Base-by-base conservation (phyloP, 179 eudicot species). In the Pouteria campechiana region DNA sequence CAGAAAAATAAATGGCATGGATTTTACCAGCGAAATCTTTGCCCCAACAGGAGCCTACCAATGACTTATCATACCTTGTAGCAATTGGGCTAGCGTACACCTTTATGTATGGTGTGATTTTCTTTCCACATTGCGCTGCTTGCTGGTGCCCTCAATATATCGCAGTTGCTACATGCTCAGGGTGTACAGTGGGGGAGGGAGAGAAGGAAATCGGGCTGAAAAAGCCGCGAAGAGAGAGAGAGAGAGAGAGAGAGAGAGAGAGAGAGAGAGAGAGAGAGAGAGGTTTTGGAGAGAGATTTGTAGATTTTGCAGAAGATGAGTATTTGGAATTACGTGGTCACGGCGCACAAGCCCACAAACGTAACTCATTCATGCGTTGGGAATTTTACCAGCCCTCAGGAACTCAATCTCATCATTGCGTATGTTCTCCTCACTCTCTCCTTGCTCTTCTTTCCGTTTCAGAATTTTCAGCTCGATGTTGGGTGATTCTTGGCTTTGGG, bases 311-410 rank as follows among this genome's bases (percentile, higher is more conserved):
- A 30, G 48, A 61, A 55, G 61, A 85, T 85, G 98, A 90, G 95
- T 40, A 28, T 73, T 32, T 90, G 89, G 89, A 90, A 90, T 61
- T 90, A 90, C 44, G 98, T 74, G 1, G 98, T 85, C 31, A 90
- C 95, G 32, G 95, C 95, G 53, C 98, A 89, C 71, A 85, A 90
- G 69, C 98, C 98, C 6, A 90, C 98, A 22, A 90, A 85, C 44
- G 98, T 81, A 9, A 90, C 98, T 1, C 95, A 90, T 57, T 90
- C 98, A 0, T 85, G 95, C 49, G 95, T 85, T 61, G 98, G 98
- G 62, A 78, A 81, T 57, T 90, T 90, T 73, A 90, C 98, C 43
- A 69, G 78, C 18, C 82, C 93, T 38, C 81, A 78, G 14, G 98
- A 90, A 28, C 90, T 85, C 50, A 90, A 85, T 54, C 95, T 90